A percentile compares a stretch with the other conserved stretches of the same genome.
These are phyloP conservation scores for Colletotrichum sp. DNA, from an alignment of 2,329 filamentous ascomycete species.

Conservation along the genomic window DNA sequence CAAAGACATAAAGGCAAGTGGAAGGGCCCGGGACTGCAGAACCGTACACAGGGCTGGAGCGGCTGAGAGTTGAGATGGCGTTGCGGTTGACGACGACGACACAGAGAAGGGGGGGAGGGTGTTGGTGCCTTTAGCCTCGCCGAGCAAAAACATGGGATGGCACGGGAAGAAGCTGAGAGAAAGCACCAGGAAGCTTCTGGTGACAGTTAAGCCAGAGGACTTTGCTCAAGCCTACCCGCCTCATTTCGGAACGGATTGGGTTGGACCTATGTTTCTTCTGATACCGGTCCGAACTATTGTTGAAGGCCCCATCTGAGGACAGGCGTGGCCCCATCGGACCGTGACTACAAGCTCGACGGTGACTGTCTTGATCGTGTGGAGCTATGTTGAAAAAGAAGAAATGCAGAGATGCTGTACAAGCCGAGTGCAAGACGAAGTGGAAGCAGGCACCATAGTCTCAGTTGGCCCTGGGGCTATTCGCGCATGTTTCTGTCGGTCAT, in stretches of 20 bases:
- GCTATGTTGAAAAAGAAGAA: background rate
- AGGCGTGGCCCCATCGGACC: background rate
- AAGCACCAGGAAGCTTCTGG: background rate
- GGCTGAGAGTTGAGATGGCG: background rate
- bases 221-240: background rate
- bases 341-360: background rate
- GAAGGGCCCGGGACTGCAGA: background rate
- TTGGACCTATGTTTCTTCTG: background rate
- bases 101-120: background rate
- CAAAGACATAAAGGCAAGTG: too few species aligned
- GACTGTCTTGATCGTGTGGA: background rate
- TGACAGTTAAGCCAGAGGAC: background rate
- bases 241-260: background rate
- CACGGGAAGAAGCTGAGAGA: background rate
- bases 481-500: background rate
- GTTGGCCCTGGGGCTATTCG: background rate
- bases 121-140: background rate
- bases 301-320: background rate
- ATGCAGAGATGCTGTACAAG: background rate
- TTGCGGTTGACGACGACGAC: background rate
- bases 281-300: background rate
- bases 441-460: background rate
- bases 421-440: background rate
- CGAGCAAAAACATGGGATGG: constrained; percentile 1
- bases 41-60: background rate